These are phyloP conservation scores for Tremellales sp. DNA, from an alignment of 1,284 basidiomycete genomes.

Conservation along the genomic window DNA sequence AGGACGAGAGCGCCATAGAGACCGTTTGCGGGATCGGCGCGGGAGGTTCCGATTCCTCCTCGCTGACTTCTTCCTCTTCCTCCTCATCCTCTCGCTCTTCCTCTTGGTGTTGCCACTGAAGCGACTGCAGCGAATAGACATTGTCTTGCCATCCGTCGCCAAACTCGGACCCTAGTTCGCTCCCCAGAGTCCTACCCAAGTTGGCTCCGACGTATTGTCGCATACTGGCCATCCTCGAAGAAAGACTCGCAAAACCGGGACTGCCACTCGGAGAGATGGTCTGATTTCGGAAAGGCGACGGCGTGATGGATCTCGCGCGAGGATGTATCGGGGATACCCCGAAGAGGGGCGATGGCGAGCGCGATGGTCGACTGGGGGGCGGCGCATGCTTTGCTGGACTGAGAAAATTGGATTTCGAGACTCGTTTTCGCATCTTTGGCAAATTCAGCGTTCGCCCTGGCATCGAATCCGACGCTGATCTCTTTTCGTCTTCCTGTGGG, in stretches of 20 bases:
- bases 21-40: conserved; percentile 21
- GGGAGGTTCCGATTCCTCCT: conserved; percentile 10
- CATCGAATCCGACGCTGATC: no score
- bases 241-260: conserved; percentile 22
- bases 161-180: conserved; percentile 31
- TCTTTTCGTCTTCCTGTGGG: no score
- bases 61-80: conserved; percentile 8
- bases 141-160: conserved; percentile 19
- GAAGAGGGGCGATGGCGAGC: neutral
- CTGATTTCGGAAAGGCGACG: conserved; percentile 7
- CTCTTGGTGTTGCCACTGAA: no score
- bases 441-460: no score
- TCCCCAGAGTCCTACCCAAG: conserved; percentile 26
- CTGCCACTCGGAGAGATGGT: no score
- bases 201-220: conserved; percentile 18
- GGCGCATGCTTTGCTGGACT: neutral
- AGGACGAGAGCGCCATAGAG: conserved; percentile 25
- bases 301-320: neutral
- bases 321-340: neutral
- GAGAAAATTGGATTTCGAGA: conserved; percentile 10
- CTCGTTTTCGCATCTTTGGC: conserved; percentile 5
- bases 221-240: conserved; percentile 26
- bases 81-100: conserved; percentile 4
- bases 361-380: neutral
- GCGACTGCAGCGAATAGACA: neutral